Conservation (phyloP, 352 stramenopile genomes). For the Pythium brassicae region DNA sequence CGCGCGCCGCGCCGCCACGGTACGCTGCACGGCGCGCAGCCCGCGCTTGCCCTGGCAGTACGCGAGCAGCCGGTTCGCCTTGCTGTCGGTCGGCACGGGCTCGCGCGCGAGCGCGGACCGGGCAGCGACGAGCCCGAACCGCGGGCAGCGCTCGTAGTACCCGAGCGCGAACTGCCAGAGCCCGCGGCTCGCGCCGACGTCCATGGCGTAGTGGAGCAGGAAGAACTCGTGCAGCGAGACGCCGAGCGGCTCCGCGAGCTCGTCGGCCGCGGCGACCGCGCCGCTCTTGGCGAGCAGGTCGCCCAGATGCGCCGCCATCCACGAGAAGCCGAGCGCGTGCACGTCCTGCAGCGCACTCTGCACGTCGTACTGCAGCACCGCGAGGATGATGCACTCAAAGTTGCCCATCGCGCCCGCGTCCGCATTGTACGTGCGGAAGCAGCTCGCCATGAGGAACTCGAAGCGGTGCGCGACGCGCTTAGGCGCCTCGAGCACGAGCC, state of each 20-base stretch:
- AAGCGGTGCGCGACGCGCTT: conserved; percentile 72
- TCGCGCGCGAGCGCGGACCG: conserved; percentile 40
- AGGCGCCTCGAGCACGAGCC: conserved; percentile 66
- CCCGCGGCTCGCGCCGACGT: conserved; percentile 46
- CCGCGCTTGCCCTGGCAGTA: conserved; percentile 51
- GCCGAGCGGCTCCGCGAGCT: conserved; percentile 30
- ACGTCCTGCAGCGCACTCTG: conserved; percentile 64
- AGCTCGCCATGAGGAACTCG: conserved; percentile 78
- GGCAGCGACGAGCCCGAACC: conserved; percentile 38
- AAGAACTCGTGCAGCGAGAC: conserved; percentile 62
- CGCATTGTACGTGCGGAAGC: conserved; percentile 44
- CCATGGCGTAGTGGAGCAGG: conserved; percentile 61
- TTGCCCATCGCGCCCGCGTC: conserved; percentile 51
- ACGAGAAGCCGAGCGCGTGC: conserved; percentile 58
- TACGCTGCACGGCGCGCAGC: conserved; percentile 25
- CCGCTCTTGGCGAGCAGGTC: conserved; percentile 59
- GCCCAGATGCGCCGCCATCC: conserved; percentile 65
- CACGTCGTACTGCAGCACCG: conserved; percentile 75
- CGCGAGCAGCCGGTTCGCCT: conserved; percentile 46
- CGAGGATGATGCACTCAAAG: conserved; percentile 79
- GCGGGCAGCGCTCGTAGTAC: conserved; percentile 65
- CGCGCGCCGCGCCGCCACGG: conserved; percentile 37
- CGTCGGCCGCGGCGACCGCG: conserved; percentile 36
- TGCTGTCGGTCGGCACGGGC: conserved; percentile 47
- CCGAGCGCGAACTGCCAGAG: conserved; percentile 65